Evolutionary conservation across 495 filamentous ascomycete genomes (phyloP).

Genomic region (Peziza echinospora): DNA sequence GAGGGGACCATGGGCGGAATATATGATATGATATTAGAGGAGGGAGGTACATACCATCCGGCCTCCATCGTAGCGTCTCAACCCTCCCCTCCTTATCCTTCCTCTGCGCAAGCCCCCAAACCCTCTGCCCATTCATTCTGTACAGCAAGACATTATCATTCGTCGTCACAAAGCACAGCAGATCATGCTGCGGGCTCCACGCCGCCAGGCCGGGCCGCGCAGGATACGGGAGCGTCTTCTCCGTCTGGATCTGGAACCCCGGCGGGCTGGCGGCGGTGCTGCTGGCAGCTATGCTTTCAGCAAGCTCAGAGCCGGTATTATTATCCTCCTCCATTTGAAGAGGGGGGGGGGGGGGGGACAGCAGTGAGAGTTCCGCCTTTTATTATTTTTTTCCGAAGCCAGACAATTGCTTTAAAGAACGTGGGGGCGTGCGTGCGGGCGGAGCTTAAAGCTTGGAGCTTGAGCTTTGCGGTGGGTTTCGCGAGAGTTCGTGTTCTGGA

Average conservation of each 20-base stretch:
- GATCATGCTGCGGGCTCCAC: conserved; percentile 55
- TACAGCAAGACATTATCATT: conserved; percentile 41
- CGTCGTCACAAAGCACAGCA: conserved; percentile 39
- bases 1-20: too few relatives aligned
- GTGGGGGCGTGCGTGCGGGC: too few relatives aligned
- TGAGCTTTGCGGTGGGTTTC: too few relatives aligned
- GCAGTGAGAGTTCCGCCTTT: too few relatives aligned
- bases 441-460: too few relatives aligned
- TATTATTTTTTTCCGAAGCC: too few relatives aligned
- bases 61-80: conserved; percentile 17
- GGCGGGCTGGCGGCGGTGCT: not conserved
- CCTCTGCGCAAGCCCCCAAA: conserved; percentile 29
- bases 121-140: conserved; percentile 45
- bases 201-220: conserved; percentile 25
- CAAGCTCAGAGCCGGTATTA: not conserved
- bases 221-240: conserved; percentile 12
- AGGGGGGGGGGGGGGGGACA: too few relatives aligned
- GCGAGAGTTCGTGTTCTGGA: too few relatives aligned
- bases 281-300: not conserved
- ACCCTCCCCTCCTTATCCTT: conserved; percentile 14
- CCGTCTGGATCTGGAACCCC: conserved; percentile 12
- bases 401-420: too few relatives aligned
- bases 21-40: too few relatives aligned
- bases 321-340: not conserved
- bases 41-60: conserved; percentile 18